Conservation (phyloP, 495 filamentous ascomycete species). For the Aspergillus avenaceus region DNA sequence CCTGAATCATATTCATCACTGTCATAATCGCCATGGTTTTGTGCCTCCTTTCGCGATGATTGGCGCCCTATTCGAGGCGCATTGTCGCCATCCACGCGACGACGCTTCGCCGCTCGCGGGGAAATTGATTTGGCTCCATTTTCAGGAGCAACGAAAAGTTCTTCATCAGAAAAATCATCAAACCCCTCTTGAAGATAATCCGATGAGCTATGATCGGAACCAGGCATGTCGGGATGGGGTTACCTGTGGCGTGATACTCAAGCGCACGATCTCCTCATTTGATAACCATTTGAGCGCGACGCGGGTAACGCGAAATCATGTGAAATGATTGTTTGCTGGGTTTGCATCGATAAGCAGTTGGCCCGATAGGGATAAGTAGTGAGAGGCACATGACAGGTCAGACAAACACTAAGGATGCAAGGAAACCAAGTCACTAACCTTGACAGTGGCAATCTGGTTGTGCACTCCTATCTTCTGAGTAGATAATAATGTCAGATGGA, state of each 20-base stretch:
- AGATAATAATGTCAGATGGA: not conserved
- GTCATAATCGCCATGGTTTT: slow-evolving; percentile 10
- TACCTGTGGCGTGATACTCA: not conserved
- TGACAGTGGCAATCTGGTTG: no score
- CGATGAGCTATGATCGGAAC: slow-evolving; percentile 15
- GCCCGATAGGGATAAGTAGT: not conserved
- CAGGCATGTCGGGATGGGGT: slow-evolving; percentile 17
- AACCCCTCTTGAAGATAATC: slow-evolving; percentile 15
- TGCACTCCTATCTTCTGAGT: no score
- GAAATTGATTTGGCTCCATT: slow-evolving; percentile 6
- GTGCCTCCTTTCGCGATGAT: not conserved
- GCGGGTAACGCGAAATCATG: slow-evolving; percentile 4
- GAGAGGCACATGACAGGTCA: not conserved
- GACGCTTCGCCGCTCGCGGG: slow-evolving; percentile 33
- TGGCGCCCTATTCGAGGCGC: not conserved
- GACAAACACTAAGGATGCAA: not conserved
- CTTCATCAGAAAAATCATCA: slow-evolving; percentile 30
- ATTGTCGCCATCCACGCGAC: slow-evolving; percentile 12
- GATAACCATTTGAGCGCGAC: slow-evolving; percentile 6
- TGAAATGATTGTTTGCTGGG: not conserved
- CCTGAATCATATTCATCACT: slow-evolving; percentile 17
- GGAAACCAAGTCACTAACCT: not conserved
- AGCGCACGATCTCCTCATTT: not conserved
- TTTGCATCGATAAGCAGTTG: not conserved
- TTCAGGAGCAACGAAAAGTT: slow-evolving; percentile 10